Evolutionary conservation across 2,329 filamentous ascomycete genomes (phyloP).

Genomic region (Metarhizium robertsii): DNA sequence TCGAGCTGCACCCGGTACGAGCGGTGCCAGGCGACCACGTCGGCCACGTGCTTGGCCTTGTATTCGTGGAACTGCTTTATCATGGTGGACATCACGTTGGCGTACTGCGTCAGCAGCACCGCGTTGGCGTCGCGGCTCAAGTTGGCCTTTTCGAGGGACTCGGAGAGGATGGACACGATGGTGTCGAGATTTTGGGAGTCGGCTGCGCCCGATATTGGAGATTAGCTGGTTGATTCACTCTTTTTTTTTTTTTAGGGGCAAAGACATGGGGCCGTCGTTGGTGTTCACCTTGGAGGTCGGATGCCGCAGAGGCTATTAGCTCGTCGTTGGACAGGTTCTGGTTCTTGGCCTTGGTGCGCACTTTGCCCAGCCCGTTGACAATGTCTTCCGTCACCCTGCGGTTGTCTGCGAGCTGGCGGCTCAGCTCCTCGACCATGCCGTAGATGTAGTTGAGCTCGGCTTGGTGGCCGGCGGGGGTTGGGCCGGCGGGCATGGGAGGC

Average conservation of each 20-base stretch:
- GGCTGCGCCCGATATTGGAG: constrained; percentile 25
- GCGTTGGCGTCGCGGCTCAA: constrained; percentile 52
- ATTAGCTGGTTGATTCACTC: constrained; percentile 1
- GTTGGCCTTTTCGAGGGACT: constrained; percentile 53
- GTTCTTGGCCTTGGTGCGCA: constrained; percentile 46
- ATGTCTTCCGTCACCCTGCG: constrained; percentile 54
- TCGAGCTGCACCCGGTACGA: constrained; percentile 57
- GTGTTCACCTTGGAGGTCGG: constrained; percentile 45
- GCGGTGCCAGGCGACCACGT: constrained; percentile 55
- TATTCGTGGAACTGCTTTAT: constrained; percentile 57
- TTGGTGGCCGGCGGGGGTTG: constrained; percentile 58
- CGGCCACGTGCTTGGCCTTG: constrained; percentile 52
- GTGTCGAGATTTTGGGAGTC: constrained; percentile 52
- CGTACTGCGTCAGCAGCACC: constrained; percentile 47
- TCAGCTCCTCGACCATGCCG: constrained; percentile 57
- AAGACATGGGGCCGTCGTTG: neutral
- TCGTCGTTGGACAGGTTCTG: constrained; percentile 48
- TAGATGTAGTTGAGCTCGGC: constrained; percentile 61
- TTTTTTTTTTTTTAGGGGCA: neutral
- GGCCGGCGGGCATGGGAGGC: constrained; percentile 31
- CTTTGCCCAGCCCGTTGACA: constrained; percentile 51
- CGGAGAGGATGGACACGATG: constrained; percentile 50
- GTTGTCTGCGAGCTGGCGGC: constrained; percentile 53
- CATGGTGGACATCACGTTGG: constrained; percentile 45
- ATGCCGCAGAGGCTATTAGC: constrained; percentile 43